Base-by-base conservation (phyloP, 2,329 filamentous ascomycete genomes). In the Neonectria neomacrospora region DNA sequence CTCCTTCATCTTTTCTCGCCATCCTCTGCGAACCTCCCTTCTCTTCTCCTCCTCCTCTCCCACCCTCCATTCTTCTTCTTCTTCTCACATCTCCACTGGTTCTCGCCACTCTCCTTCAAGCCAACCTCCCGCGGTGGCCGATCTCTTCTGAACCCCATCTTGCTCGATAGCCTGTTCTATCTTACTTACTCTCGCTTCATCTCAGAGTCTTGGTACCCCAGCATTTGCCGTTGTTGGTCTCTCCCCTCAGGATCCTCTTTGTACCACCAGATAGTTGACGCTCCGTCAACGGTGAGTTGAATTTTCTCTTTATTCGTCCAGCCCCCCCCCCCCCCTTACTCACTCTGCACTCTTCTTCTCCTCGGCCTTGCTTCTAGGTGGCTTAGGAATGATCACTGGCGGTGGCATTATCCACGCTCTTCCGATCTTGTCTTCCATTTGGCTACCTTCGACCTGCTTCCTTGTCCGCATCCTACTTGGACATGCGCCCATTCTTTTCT, bases 151-250 rank as follows among this genome's bases (percentile, higher is more conserved):
- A 72, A 71, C 75, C 77, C 77, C 81, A 83, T 83, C 81, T 87
- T 86, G 85, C 83, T 85, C 78, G 80, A 82, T 86, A 86, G 82
- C 83, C 85, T 79, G 82, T 81, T 82, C 83, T 82, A 85, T 86
- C 81, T 83, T 84, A 83, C 81, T 84, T 82, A 83, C 80, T 80
- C 81, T 86, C 83, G 81, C 83, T 87, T 84, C 80, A 82, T 81
- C 75, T 79, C 80, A 80, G 76, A 78, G 77, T 79, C 80, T 82
- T 85, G 84, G 83, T 82, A 82, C 78, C 56, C 61, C 80, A 80
- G 78, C 80, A 79, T 80, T 78, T 78, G 74, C 74, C 77, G 70
- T 77, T 68, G 70, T 74, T 73, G 74, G 73, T 73, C 67, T 68
- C n/a, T 61, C 67, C 70, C 71, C 57, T 73, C 47, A 56, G 65